Percentiles rank a stretch among this genome's conserved stretches.
These are phyloP conservation scores for Cryptococcus sp. DNA, from an alignment of 1,284 basidiomycete species.

Conservation along the genomic window DNA sequence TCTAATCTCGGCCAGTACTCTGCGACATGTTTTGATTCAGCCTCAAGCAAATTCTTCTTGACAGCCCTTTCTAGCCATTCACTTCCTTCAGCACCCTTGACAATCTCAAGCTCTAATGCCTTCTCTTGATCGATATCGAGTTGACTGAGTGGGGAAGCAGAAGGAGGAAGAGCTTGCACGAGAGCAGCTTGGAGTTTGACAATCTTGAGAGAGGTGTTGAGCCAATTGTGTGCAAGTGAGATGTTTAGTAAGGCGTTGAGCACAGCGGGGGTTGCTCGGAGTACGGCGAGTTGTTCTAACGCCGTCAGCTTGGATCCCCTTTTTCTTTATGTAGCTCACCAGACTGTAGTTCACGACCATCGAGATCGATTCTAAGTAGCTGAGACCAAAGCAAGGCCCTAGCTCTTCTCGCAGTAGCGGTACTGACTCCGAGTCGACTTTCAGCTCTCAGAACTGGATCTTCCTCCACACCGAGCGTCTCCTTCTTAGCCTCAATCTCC, in stretches of 20 bases:
- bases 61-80: slow-evolving; percentile 51
- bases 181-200: slow-evolving; percentile 82
- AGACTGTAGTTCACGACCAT: slow-evolving; percentile 56
- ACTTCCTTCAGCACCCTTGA: slow-evolving; percentile 53
- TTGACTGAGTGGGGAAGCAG: slow-evolving; percentile 58
- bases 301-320: slow-evolving; percentile 1
- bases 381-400: slow-evolving; percentile 81
- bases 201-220: slow-evolving; percentile 69
- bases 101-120: slow-evolving; percentile 52
- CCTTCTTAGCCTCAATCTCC: slow-evolving; percentile 54
- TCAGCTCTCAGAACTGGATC: slow-evolving; percentile 27
- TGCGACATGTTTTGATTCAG: slow-evolving; percentile 64
- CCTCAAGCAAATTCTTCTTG: slow-evolving; percentile 52
- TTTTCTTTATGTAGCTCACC: slow-evolving; percentile 53
- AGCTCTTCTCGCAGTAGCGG: slow-evolving; percentile 52
- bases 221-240: slow-evolving; percentile 82
- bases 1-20: slow-evolving; percentile 72
- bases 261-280: slow-evolving; percentile 67
- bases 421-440: slow-evolving; percentile 26
- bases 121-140: slow-evolving; percentile 57
- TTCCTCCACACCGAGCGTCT: slow-evolving; percentile 40
- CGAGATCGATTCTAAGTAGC: slow-evolving; percentile 67
- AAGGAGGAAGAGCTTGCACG: slow-evolving; percentile 74
- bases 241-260: slow-evolving; percentile 80
- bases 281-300: slow-evolving; percentile 62